Conservation (phyloP, 495 filamentous ascomycete species). For the Penicillium paxilli region DNA sequence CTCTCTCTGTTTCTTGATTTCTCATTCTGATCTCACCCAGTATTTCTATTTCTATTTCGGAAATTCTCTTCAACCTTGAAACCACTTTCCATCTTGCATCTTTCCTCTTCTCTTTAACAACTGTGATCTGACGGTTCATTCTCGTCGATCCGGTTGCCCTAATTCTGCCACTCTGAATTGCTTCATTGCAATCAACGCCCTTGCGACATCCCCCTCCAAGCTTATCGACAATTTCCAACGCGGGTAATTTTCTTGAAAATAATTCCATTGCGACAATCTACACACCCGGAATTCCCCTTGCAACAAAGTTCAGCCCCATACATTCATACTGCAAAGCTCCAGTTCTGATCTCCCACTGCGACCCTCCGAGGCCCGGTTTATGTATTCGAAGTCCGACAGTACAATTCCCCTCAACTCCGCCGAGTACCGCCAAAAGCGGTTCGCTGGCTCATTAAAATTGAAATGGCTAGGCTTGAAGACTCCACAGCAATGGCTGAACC, state of each 20-base stretch:
- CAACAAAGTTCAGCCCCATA: neutral
- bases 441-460: slow-evolving; percentile 36
- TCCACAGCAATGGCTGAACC: slow-evolving; percentile 15
- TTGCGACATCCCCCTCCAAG: neutral
- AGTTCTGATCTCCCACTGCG: neutral
- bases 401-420: slow-evolving; percentile 28
- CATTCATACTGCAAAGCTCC: neutral
- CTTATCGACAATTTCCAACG: neutral
- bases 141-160: slow-evolving; percentile 11
- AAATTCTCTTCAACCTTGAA: neutral
- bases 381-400: slow-evolving; percentile 35
- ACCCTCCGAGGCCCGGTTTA: slow-evolving; percentile 24
- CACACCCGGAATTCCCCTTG: too few relatives aligned
- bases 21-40: neutral
- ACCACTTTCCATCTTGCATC: neutral
- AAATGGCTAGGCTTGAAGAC: slow-evolving; percentile 41
- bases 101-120: neutral
- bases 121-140: neutral
- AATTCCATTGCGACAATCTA: neutral
- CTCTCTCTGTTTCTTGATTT: slow-evolving; percentile 6
- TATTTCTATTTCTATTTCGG: neutral
- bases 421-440: slow-evolving; percentile 37
- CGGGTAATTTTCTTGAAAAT: too few relatives aligned
- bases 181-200: neutral
- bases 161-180: neutral